Base-by-base conservation (phyloP, 2,329 filamentous ascomycete species). In the Endoconidiophora laricicola region DNA sequence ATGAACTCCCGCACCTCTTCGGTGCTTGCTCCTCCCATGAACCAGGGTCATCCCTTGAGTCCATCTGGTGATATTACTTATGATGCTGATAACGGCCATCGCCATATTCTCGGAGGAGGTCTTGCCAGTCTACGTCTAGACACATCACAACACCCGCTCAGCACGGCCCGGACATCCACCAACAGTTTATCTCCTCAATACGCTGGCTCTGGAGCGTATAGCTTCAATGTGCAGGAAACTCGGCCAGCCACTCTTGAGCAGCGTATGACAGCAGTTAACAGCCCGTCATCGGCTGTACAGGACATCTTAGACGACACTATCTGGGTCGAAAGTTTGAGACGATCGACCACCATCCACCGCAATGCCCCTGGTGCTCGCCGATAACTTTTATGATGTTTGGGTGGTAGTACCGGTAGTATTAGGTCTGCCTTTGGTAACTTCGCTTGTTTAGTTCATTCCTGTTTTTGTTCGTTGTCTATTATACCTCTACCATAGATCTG, bases 281-380 rank as follows among this genome's bases (percentile, higher is more conserved):
- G 48, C 23, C 50, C 40, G 33, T 52, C 54, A 1, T 50, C 52
- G 5, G 48, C 48, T 7, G 83, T 93, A 57, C 77, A 88, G 62
- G 79, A 87, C 57, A 83, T 91, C 60, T 73, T 96, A 49, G 86
- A 91, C 59, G 84, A 90, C 59, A 91, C 86, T 16, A 81, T 84
- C 14, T 96, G 90, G 90, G 85, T 90, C 47, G 86, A 94, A 66
- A 94, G 85, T 69, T 87, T 95, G 56, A 74, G 87, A 55, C 75
- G 86, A 55, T 94, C 86, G 66, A 86, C 91, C 57, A 94, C 87
- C 48, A 74, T 73, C 48, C 67, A 68, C 47, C 68, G 65, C 5
- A 40, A 53, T 20, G 38, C 36, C n/a, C 37, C 50, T 24, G 33
- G 36, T 29, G 22, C 43, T 4, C 38, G 44, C 2, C 39, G 44